Evolutionary conservation across 768 basidiomycete genomes (phyloP), one percentile per base, ranked within the genome.

Genomic region (Mycena kentingensis): DNA sequence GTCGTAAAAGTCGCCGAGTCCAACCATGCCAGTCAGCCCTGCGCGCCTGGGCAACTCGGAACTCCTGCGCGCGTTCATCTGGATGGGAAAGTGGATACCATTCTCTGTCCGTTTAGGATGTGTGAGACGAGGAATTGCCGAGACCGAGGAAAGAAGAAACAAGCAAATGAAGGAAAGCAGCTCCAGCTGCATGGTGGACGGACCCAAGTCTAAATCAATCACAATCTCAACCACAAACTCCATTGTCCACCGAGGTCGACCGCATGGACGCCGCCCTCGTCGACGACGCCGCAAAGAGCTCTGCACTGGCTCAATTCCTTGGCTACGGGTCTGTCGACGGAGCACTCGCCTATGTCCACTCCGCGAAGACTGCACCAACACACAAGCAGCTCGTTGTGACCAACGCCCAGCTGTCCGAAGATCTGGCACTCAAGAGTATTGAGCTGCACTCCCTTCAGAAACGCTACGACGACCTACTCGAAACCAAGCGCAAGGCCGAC

Each of bases 1-100:
- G 66, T 89, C 87, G 22, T 76, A 49, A 54, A 70, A 79, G 61
- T 88, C 80, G 3, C 86, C 85, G 26, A 88, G 66, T 2, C 85
- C 83, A 36, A 79, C 76, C 11, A 70, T 67, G 13, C 70, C 73
- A 4, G 67, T 66, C 68, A 62, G 47, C 1, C 63, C 71, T 34
- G 28, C 46, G 10, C 75, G 70, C 37, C 66, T 63, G 47, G 54
- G 54, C 46, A 66, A 29, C 24, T 53, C 43, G 1, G 49, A 46
- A 50, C 41, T 25, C 15, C 29, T 15, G 18, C 55, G 35, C 50
- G 63, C 62, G 35, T 43, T 58, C 25, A 60, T 57, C 26, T 71
- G 60, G 22, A 78, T 70, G 19, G 74, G 75, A 7, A 78, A 22
- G 58, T 75, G 71, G 6, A 76, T 46, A 12, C 74, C 73, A 25